Evolutionary conservation across 257 asterid species (phyloP), one percentile per base, ranked within the genome.

Genomic region (Fraxinus cuspidata): DNA sequence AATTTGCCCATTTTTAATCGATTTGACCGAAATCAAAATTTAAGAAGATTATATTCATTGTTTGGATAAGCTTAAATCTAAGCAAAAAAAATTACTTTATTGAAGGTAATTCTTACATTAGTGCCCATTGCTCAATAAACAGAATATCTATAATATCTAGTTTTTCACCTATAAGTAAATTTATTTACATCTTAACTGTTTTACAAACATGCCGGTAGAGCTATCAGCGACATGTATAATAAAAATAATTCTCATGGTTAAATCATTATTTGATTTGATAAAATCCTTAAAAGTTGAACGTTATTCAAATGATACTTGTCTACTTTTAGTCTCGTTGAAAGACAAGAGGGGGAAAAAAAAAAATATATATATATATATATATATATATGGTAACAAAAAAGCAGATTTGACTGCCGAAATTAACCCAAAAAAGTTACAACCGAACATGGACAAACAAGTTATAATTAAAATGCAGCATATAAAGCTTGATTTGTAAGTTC

Each of bases 401-500:
- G 34, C 10, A 25, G 18, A 10, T 63, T 63, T 63, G 69, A 63
- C 35, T 27, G 69, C 69, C 34, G 69, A 63, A 63, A 27, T 63
- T 63, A 63, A 63, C 29, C 69, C 27, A 27, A 63, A 63, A 63
- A 63, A 27, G 16, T 25, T 10, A 25, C 6, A 63, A 25, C 31
- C 67, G 31, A 60, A 60, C 67, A 58, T 23, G 69, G 15, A 19
- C 34, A 63, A 63, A 63, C 69, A 63, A 63, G 69, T 63, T 12
- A 11, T 63, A 63, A 60, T 60, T 60, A 25, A 10, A 60, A 60
- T 23, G 68, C 32, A 63, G 69, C 69, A 63, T 63, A 10, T 12
- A 63, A 63, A 63, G 69, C 69, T 63, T 63, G 69, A 63, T 63
- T 63, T 63, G 69, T 25, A 63, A 63, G 69, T 63, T 63, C 69